Evolutionary conservation across 352 stramenopile species (phyloP), one percentile per base, ranked within the genome.

Genomic region (Globisporangium okanoganense): DNA sequence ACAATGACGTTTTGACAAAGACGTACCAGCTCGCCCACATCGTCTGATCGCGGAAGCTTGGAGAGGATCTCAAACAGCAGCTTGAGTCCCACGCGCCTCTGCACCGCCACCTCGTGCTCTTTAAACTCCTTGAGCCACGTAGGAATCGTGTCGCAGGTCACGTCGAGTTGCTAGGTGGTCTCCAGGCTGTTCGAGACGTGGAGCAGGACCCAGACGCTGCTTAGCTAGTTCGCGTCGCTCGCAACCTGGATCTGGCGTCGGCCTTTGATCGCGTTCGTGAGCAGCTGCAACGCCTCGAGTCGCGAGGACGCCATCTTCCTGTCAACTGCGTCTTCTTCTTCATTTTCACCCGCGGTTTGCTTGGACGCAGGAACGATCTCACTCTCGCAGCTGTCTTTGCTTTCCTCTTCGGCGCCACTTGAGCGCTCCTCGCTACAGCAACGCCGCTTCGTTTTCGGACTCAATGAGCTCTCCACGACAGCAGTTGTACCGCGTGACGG

Each of bases 91-190:
- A 71, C 43, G 2, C 64, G 36, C 18, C 70, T 27, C 51, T 72
- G 48, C 35, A 20, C 9, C 0, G n/a, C 31, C 0, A 52, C 55
- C 14, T 62, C 49, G 8, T 47, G 53, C 0, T 43, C 41, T 24
- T 62, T 44, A 3, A 65, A 25, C 9, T 55, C 48, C 7, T 67
- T 72, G 24, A 70, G 48, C 76, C 76, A 85, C 14, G 53, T 65
- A 0, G 62, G 72, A 13, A 83, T 53, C 38, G 76, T 72, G 44
- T 79, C 67, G n/a, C 70, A 62, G 27, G 70, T 73, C 38, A 72
- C 7, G 20, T 85, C 78, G n/a, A 85, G 29, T 9, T 69, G 64
- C 59, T 72, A 75, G 3, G 57, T 54, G 14, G 82, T 20, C 56
- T 82, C 76, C 24, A 70, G 52, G 16, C 56, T 56, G 41, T 47